Conservation (phyloP, 345 rosid species). For the Salix viminalis region DNA sequence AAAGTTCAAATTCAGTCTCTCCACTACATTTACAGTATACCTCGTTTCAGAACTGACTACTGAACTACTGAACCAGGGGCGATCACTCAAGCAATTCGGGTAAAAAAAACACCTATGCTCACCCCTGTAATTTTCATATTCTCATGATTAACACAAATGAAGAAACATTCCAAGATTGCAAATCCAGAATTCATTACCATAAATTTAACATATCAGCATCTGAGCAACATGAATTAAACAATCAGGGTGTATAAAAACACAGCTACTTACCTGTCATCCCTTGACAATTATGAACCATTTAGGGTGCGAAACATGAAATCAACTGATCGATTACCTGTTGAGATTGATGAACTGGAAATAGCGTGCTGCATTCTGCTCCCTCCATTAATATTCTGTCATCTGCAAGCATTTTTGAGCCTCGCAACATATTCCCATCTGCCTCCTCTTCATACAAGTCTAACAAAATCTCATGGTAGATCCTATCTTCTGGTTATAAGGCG, state of each 20-base stretch:
- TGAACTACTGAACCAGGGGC: background rate
- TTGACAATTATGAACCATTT: background rate
- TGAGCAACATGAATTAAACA: background rate
- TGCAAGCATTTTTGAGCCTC: constrained; percentile 3
- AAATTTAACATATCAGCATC: background rate
- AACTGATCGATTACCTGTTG: background rate
- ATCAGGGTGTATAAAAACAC: background rate
- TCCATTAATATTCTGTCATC: background rate
- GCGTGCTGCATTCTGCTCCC: constrained; percentile 1
- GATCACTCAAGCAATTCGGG: too few relatives aligned
- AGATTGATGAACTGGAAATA: background rate
- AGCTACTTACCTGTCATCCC: background rate
- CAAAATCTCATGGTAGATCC: background rate
- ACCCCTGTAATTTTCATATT: background rate
- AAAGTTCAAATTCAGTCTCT: background rate
- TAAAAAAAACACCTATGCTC: too few relatives aligned
- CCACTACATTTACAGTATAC: background rate
- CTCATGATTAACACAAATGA: background rate
- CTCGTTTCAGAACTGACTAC: background rate
- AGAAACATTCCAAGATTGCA: background rate
- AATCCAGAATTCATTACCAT: background rate
- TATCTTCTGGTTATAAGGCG: constrained; percentile 3
- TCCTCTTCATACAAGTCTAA: too few relatives aligned
- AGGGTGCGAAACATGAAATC: background rate
- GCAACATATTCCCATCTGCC: constrained; percentile 6